These are phyloP conservation scores for Sugiyamaella japonica DNA, from an alignment of 1,139 yeast species.

Conservation along the genomic window DNA sequence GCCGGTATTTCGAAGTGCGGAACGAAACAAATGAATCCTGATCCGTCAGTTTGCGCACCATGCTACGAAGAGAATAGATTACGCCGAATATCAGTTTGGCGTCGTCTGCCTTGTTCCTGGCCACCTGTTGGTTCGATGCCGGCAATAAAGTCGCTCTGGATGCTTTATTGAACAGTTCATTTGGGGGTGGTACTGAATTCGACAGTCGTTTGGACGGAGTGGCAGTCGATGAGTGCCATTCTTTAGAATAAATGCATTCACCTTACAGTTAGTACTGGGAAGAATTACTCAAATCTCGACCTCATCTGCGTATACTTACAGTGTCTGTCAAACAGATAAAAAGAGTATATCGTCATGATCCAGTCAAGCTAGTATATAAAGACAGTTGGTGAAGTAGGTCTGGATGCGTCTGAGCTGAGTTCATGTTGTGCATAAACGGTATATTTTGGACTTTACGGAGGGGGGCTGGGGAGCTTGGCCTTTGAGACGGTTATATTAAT, in stretches of 20 bases:
- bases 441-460: slow-evolving; percentile 1
- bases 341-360: slow-evolving; percentile 65
- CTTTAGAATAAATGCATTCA: slow-evolving; percentile 38
- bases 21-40: slow-evolving; percentile 62
- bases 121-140: slow-evolving; percentile 37
- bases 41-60: slow-evolving; percentile 61
- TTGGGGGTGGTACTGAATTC: slow-evolving; percentile 22
- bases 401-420: neutral
- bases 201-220: slow-evolving; percentile 23
- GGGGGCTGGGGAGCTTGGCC: no score
- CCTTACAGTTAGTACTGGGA: slow-evolving; percentile 20
- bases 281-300: neutral
- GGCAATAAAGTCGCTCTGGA: slow-evolving; percentile 12
- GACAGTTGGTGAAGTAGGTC: neutral
- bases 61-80: slow-evolving; percentile 72
- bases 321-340: slow-evolving; percentile 88
- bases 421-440: neutral
- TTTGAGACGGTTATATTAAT: no score
- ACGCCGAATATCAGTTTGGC: slow-evolving; percentile 88
- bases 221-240: slow-evolving; percentile 34
- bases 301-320: slow-evolving; percentile 50
- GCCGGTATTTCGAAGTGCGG: slow-evolving; percentile 69
- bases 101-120: slow-evolving; percentile 47
- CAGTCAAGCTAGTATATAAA: neutral
- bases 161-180: slow-evolving; percentile 12